Base-by-base conservation (phyloP, 257 asterid genomes). In the Salvia miltiorrhiza region DNA sequence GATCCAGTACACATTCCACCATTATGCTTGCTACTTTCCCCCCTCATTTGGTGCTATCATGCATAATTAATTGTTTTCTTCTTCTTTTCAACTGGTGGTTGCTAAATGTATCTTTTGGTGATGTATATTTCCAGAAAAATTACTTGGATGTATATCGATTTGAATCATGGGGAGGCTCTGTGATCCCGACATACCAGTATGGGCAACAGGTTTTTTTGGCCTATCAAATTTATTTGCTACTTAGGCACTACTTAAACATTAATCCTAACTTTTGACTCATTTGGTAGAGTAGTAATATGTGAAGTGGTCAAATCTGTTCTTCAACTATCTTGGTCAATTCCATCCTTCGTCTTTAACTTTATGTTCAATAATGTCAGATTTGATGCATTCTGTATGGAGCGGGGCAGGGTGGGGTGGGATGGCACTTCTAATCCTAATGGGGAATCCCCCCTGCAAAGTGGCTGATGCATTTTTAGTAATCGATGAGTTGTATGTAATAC, bases 81-180 rank as follows among this genome's bases (percentile, higher is more conserved):
- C 9, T 13, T 50, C 3, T 59, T 12, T 44, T 30, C 28, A 43
- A 12, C 50, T 55, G 23, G 45, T 67, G 41, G 63, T 56, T 54
- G 44, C 59, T n/a, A 48, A 63, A 65, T 72, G 56, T 21, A 65
- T 53, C 65, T 74, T 57, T 30, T 70, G 74, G 21, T 75, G 72
- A 43, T 58, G 47, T 37, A 63, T 52, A 45, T 62, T 70, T 55
- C 72, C 92, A 93, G 99, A 93, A 87, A 87, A 93, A 93, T 81
- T 93, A 93, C 88, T 73, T 93, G 88, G 99, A 93, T 62, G 87
- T 93, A 21, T 93, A 93, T 79, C 80, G 84, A 21, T 93, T 81
- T 83, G 99, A 93, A 79, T 73, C 94, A 68, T 93, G 99, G 99
- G 96, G 97, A 60, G 96, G 88, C 77, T 88, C 95, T 21, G 52